phyloP scores from a whole-genome alignment of 176 grass and related monocot genomes.

The Thalia dealbata region DNA sequence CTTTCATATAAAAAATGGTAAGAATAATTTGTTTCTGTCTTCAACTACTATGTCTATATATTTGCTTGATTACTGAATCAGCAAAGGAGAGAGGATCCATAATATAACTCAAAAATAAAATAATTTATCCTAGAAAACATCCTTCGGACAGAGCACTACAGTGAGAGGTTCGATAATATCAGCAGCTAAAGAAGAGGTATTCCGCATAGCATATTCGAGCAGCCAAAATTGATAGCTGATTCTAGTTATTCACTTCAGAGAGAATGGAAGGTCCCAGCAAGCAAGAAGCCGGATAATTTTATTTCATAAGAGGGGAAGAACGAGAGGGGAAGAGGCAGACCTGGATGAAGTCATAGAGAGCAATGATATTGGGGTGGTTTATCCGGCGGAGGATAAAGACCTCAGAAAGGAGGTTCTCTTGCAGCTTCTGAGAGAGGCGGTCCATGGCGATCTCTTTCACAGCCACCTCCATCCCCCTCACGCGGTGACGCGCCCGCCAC shows the following conservation, averaged over 20 bases:
- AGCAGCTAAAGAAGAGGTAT: background rate
- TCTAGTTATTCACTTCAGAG: background rate
- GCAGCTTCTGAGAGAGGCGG: conserved; percentile 68
- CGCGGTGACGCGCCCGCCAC: conserved; percentile 49
- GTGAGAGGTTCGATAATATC: background rate
- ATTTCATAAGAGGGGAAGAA: background rate
- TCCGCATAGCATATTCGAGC: background rate
- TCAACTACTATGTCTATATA: no score
- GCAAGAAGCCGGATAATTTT: background rate
- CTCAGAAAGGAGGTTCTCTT: conserved; percentile 83
- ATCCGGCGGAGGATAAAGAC: conserved; percentile 76
- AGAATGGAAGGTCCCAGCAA: background rate
- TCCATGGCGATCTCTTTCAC: conserved; percentile 92
- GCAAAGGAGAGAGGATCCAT: background rate
- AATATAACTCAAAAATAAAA: background rate
- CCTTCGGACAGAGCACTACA: background rate
- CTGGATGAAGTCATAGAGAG: conserved; percentile 57
- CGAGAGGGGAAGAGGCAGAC: conserved; percentile 14
- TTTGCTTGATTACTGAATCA: no score
- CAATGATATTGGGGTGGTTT: conserved; percentile 79
- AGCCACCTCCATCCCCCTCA: conserved; percentile 50
- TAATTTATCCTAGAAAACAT: background rate
- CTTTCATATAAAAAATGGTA: no score
- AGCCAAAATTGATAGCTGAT: background rate
- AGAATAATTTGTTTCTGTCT: no score